Conservation (phyloP, 257 asterid species). For the Henckelia pumila region DNA sequence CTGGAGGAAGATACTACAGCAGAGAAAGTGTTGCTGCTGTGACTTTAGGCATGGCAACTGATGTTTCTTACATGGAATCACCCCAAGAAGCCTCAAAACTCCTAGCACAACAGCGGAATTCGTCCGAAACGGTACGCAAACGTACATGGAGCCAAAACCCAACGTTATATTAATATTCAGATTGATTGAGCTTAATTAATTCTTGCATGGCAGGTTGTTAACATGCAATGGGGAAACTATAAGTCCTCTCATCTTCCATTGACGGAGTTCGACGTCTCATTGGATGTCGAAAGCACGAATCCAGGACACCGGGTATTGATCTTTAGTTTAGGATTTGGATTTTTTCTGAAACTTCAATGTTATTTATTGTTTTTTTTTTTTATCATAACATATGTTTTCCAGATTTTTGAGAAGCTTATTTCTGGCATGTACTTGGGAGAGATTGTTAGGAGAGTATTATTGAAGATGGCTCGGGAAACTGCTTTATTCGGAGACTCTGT, state of each 20-base stretch:
- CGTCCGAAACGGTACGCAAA: slow-evolving; percentile 48
- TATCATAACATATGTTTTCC: slow-evolving; percentile 1
- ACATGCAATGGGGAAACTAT: slow-evolving; percentile 73
- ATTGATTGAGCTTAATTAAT: not conserved
- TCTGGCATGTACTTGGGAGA: slow-evolving; percentile 79
- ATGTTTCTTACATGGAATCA: slow-evolving; percentile 57
- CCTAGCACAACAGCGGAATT: slow-evolving; percentile 32
- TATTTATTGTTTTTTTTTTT: too few relatives aligned
- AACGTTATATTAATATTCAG: not conserved
- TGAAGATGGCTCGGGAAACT: slow-evolving; percentile 64
- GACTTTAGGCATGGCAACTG: slow-evolving; percentile 65
- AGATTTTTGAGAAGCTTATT: slow-evolving; percentile 77
- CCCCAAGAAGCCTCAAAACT: slow-evolving; percentile 33
- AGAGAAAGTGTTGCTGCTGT: slow-evolving; percentile 68
- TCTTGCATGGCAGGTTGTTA: slow-evolving; percentile 57
- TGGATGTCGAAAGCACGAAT: slow-evolving; percentile 55
- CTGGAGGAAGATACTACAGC: slow-evolving; percentile 77
- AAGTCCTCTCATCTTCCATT: slow-evolving; percentile 59
- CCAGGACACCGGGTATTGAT: slow-evolving; percentile 52
- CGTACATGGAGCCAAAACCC: not conserved
- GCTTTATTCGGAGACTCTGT: slow-evolving; percentile 57
- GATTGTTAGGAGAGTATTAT: slow-evolving; percentile 65
- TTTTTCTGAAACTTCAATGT: not conserved
- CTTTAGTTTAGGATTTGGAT: not conserved
- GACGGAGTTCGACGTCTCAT: slow-evolving; percentile 57